phyloP scores from a whole-genome alignment of 1,139 yeast genomes.

The Geotrichum candidum region DNA sequence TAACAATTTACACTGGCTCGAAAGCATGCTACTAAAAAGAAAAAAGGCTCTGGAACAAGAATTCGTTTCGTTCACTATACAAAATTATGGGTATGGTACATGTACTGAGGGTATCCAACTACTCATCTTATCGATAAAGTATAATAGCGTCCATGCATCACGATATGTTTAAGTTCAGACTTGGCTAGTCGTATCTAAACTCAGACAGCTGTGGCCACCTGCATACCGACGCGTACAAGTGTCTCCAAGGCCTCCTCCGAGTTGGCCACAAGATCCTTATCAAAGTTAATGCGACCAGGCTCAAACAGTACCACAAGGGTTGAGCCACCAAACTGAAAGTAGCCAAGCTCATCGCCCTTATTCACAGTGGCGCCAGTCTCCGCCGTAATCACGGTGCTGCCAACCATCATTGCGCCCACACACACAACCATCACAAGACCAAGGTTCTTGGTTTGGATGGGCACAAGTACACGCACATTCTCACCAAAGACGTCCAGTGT shows the following conservation, averaged over 20 bases:
- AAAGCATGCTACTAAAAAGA: too few relatives aligned
- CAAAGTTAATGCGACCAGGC: slow-evolving; percentile 47
- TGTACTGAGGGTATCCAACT: too few relatives aligned
- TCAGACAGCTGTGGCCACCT: slow-evolving; percentile 24
- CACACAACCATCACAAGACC: slow-evolving; percentile 74
- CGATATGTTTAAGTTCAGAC: too few relatives aligned
- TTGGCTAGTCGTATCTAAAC: slow-evolving; percentile 34
- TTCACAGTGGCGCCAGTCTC: slow-evolving; percentile 50
- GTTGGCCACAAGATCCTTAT: slow-evolving; percentile 63
- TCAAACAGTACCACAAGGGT: slow-evolving; percentile 63
- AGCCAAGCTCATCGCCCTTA: slow-evolving; percentile 83
- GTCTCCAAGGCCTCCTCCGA: slow-evolving; percentile 72
- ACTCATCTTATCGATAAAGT: too few relatives aligned
- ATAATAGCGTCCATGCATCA: too few relatives aligned
- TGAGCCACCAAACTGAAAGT: slow-evolving; percentile 95
- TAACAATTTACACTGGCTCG: too few relatives aligned
- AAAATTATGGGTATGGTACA: too few relatives aligned
- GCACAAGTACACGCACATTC: slow-evolving; percentile 70
- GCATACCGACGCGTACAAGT: slow-evolving; percentile 77
- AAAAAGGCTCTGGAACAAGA: too few relatives aligned
- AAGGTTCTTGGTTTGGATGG: slow-evolving; percentile 64
- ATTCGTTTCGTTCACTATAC: too few relatives aligned
- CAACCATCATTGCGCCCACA: slow-evolving; percentile 99
- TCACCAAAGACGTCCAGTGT: slow-evolving; percentile 88
- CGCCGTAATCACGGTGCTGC: slow-evolving; percentile 71